A percentile compares a stretch with the other conserved stretches of the same genome.
phyloP scores from a whole-genome alignment of 257 asterid genomes.

The Solanum lycopersicoides region DNA sequence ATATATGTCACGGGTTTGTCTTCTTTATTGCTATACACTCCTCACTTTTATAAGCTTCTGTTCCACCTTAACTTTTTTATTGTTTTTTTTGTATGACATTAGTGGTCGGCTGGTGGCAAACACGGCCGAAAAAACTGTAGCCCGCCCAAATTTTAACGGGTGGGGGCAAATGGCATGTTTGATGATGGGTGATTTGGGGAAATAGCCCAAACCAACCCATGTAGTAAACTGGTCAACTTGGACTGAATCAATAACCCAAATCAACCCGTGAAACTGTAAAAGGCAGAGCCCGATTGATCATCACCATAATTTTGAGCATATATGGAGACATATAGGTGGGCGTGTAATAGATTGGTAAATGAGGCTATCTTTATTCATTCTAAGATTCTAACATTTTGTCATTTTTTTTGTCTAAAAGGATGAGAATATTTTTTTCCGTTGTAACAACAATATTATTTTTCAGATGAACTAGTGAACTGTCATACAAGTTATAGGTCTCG shows the following conservation, averaged over 20 bases:
- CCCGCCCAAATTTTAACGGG: neutral
- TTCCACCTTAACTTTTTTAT: neutral
- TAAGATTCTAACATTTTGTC: neutral
- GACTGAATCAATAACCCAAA: neutral
- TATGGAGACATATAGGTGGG: neutral
- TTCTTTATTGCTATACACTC: neutral
- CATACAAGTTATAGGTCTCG: neutral
- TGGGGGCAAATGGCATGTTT: neutral
- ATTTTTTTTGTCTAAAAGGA: neutral
- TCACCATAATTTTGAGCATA: neutral
- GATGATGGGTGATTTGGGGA: neutral
- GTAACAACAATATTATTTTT: neutral
- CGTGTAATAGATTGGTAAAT: neutral
- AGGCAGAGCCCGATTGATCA: neutral
- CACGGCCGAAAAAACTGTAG: neutral
- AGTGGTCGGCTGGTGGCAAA: neutral
- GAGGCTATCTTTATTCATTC: neutral
- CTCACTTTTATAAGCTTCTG: neutral
- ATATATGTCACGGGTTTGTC: neutral
- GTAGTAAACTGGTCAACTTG: neutral
- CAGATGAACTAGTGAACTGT: neutral
- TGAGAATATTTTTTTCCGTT: neutral
- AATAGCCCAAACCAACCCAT: neutral
- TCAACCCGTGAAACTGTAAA: neutral
- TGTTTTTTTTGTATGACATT: neutral